Evolutionary conservation across 495 filamentous ascomycete genomes (phyloP).

Genomic region (Aspergillus haitiensis): DNA sequence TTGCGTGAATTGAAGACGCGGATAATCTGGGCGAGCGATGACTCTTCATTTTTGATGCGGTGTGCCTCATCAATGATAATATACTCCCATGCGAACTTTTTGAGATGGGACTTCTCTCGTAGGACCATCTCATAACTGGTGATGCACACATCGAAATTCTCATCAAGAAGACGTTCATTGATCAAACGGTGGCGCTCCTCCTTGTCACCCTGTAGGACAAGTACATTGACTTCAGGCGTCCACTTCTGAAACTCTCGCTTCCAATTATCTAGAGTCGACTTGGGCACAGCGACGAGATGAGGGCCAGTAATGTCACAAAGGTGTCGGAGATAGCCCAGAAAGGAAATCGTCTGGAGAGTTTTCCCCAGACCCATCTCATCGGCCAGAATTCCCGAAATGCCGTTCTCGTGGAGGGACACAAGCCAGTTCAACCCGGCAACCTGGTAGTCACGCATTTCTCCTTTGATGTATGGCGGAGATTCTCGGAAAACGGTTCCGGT

Average conservation of each 20-base stretch:
- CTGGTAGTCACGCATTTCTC: conserved; percentile 93
- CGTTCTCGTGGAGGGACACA: conserved; percentile 97
- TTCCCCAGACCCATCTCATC: conserved; percentile 98
- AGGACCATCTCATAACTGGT: conserved; percentile 98
- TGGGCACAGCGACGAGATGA: conserved; percentile 92
- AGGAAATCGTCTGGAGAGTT: conserved; percentile 87
- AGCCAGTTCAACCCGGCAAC: conserved; percentile 95
- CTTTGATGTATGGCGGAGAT: conserved; percentile 84
- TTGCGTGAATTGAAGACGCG: conserved; percentile 96
- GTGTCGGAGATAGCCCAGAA: conserved; percentile 91
- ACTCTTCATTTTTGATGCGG: conserved; percentile 99
- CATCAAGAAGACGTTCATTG: conserved; percentile 83
- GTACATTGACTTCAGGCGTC: conserved; percentile 93
- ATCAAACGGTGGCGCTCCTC: conserved; percentile 89
- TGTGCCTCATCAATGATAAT: conserved; percentile 99
- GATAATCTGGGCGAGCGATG: conserved; percentile 94
- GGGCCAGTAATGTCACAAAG: conserved; percentile 84
- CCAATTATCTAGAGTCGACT: conserved; percentile 99
- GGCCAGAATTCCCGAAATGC: conserved; percentile 95
- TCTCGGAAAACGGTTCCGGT: conserved; percentile 89
- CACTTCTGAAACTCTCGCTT: conserved; percentile 88
- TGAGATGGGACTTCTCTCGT: conserved; percentile 89
- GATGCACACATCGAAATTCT: conserved; percentile 91
- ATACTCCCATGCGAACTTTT: conserved; percentile 99
- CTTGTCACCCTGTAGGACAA: conserved; percentile 94